These are phyloP conservation scores for Arctostaphylos glauca DNA, from an alignment of 148 eudicot genomes.

Conservation along the genomic window DNA sequence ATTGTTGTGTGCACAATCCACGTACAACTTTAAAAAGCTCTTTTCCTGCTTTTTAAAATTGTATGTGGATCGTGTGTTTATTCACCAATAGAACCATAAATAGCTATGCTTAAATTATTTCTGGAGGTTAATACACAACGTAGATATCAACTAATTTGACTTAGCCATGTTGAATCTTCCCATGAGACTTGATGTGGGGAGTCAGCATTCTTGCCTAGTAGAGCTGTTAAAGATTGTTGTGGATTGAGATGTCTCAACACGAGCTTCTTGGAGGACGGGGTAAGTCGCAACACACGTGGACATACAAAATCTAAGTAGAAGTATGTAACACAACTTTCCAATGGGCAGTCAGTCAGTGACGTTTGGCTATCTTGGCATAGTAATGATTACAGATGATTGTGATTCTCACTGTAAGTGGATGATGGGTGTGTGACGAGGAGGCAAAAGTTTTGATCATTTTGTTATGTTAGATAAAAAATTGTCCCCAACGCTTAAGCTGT, in stretches of 20 bases:
- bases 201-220: background rate
- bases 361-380: background rate
- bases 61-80: background rate
- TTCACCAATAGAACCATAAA: background rate
- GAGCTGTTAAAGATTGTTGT: background rate
- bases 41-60: background rate
- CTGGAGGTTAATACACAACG: background rate
- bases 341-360: background rate
- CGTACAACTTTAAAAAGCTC: background rate
- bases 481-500: background rate
- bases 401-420: background rate
- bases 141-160: background rate
- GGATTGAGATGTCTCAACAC: background rate
- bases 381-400: background rate
- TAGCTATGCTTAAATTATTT: background rate
- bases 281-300: background rate
- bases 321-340: background rate
- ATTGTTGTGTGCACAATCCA: too few species aligned
- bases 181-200: background rate
- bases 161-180: background rate
- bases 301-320: background rate
- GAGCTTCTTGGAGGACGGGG: conserved; percentile 6
- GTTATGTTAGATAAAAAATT: background rate
- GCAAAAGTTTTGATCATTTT: background rate
- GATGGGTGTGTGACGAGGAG: background rate